Percentiles rank a stretch among this genome's conserved stretches.
These are phyloP conservation scores for Aegilops umbellulata DNA, from an alignment of 176 grass and related monocot genomes.

Conservation along the genomic window DNA sequence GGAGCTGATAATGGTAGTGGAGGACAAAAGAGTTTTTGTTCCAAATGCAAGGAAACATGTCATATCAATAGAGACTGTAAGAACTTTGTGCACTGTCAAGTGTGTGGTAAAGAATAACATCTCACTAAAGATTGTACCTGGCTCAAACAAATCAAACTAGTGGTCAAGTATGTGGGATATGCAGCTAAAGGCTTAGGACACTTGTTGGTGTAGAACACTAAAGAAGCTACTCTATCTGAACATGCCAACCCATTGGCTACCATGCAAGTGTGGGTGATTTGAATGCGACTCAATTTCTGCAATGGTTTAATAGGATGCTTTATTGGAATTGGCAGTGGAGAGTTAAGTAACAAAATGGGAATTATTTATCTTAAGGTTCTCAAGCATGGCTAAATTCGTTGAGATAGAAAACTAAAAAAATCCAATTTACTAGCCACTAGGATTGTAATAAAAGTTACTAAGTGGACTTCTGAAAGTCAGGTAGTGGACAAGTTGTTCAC, in stretches of 20 bases:
- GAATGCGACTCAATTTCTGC: not conserved
- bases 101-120: too few relatives aligned
- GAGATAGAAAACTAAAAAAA: too few relatives aligned
- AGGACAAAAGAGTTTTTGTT: too few relatives aligned
- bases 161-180: not conserved
- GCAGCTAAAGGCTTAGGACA: not conserved
- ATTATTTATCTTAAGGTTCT: not conserved
- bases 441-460: too few relatives aligned
- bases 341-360: not conserved
- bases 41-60: too few relatives aligned
- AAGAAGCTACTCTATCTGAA: not conserved
- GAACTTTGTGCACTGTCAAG: too few relatives aligned
- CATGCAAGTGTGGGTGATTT: not conserved
- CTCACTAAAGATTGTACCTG: not conserved
- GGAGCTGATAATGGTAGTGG: too few relatives aligned
- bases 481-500: too few relatives aligned
- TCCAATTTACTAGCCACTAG: too few relatives aligned
- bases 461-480: too few relatives aligned
- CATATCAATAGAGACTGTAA: too few relatives aligned
- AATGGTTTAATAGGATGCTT: not conserved
- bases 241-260: not conserved
- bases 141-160: not conserved
- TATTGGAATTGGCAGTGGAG: not conserved
- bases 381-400: too few relatives aligned
- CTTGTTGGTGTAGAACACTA: not conserved